Base-by-base conservation (phyloP, 768 basidiomycete genomes). In the Agrocybe chaxingu region DNA sequence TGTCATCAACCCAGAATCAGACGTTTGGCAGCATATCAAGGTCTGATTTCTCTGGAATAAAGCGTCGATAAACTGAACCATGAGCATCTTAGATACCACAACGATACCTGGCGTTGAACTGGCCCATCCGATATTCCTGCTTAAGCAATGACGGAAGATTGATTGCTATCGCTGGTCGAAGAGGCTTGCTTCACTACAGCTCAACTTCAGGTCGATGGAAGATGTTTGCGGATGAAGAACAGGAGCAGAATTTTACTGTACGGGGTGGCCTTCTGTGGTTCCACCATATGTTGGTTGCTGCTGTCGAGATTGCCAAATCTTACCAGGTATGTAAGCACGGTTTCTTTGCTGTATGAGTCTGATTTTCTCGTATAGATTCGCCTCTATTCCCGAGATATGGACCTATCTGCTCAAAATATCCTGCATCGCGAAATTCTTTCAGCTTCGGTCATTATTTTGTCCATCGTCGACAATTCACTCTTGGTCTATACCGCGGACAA, bases 1-100 rank as follows among this genome's bases (percentile, higher is more conserved):
- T 62, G 86, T 99, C 50, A 97, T 98, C 62, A 98, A 98, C 62
- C 94, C 95, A 11, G 94, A 96, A 65, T 92, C 92, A 3, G 95
- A 98, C 61, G 95, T 98, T 12, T 98, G 96, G 95, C 93, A 98
- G 59, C 89, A 90, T 69, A 88, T 98, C 66, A 96, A 95, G 80
- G 92, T 81, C 56, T 45, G 57, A 12, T 45, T 42, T 8, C 42
- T 9, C 39, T 4, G 6, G 18, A 33, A n/a, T 42, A 18, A 2
- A 44, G 41, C 8, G 40, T n/a, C 19, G 31, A 4, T 32, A 18
- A 13, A 30, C 29, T 43, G 48, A 52, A 41, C 7, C 4, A 19
- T 33, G 19, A 19, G 16, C 37, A 24, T 24, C 24, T 24, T 5
- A 97, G 93, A 83, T 98, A 13, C 97, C 97, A 1, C 82, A 87